Base-by-base conservation (phyloP, 148 eudicot genomes). In the Nepenthes gracilis region DNA sequence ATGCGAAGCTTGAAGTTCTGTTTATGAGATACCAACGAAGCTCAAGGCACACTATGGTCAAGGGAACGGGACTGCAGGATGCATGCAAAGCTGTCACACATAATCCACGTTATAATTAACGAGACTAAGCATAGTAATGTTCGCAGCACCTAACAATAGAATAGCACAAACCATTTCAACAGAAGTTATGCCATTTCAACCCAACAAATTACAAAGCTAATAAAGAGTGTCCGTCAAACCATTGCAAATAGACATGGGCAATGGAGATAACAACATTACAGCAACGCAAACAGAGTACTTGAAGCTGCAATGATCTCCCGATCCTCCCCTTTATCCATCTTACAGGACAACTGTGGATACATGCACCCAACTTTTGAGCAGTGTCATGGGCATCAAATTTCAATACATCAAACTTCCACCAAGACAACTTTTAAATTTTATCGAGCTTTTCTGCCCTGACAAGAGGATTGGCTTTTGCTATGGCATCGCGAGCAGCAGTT, bases 401-500 rank as follows among this genome's bases (percentile, higher is more conserved):
- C 35, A 61, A 48, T 61, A 60, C 57, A 67, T 38, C 59, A 59
- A 71, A 54, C 63, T 61, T 55, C 43, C 14, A 33, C 56, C 65
- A 36, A 8, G 36, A 8, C 8, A 35, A 55, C 72, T 50, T 61
- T 49, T 60, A 81, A 47, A 81, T 78, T 58, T 75, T 78, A 45
- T 73, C 78, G 33, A 81, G 78, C 70, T 81, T 81, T 33, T 81
- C 78, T 4, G 85, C 78, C 78, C 78, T 81, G 64, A 81, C 70
- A 34, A 81, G 76, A 1, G 83, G 85, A 67, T 81, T 81, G 63
- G 85, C 86, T 58, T 81, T 86, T 4, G 86, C 84, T 40, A 86
- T 83, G 32, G 84, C 89, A 70, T 81, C 84, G 12, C 70, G 75
- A 2, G 59, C 94, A 4, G 84, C 83, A 36, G 80, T 55, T 9